Conservation (phyloP, 2,329 filamentous ascomycete genomes). For the Verticillium dahliae region DNA sequence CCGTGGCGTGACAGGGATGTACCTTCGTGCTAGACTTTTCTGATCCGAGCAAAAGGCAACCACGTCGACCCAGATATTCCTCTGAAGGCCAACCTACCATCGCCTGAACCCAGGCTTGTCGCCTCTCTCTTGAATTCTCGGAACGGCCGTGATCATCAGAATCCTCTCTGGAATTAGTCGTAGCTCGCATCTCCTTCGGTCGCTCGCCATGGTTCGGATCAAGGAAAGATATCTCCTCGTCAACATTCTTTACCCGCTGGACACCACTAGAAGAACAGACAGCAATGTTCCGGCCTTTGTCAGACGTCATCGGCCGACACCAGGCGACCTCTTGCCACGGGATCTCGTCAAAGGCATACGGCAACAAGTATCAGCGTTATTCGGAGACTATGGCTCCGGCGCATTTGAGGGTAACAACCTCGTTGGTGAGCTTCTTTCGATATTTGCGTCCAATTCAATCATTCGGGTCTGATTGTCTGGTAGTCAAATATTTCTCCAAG, state of each 20-base stretch:
- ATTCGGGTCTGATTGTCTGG: neutral
- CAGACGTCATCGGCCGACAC: constrained; percentile 72
- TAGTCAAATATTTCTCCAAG: constrained; percentile 87
- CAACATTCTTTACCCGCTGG: constrained; percentile 79
- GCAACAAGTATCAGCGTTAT: constrained; percentile 62
- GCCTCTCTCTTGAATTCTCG: too few species aligned
- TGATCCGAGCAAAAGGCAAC: too few species aligned
- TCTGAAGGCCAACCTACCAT: too few species aligned
- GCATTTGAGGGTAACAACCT: constrained; percentile 59
- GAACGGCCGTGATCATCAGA: too few species aligned
- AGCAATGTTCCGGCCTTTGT: constrained; percentile 52
- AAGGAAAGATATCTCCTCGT: constrained; percentile 96
- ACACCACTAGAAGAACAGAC: constrained; percentile 26
- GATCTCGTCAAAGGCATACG: constrained; percentile 64
- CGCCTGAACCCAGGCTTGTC: too few species aligned
- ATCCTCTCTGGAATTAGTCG: too few species aligned
- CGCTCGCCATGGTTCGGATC: constrained; percentile 73
- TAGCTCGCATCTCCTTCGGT: too few species aligned
- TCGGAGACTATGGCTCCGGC: constrained; percentile 85
- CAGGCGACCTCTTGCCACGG: constrained; percentile 60
- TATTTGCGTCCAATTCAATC: too few species aligned
- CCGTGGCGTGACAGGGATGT: too few species aligned
- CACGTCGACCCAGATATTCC: too few species aligned
- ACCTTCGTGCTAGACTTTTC: too few species aligned
- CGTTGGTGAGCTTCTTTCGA: constrained; percentile 43